Evolutionary conservation across 2,329 filamentous ascomycete species (phyloP).

Genomic region (Claviceps sorghi): DNA sequence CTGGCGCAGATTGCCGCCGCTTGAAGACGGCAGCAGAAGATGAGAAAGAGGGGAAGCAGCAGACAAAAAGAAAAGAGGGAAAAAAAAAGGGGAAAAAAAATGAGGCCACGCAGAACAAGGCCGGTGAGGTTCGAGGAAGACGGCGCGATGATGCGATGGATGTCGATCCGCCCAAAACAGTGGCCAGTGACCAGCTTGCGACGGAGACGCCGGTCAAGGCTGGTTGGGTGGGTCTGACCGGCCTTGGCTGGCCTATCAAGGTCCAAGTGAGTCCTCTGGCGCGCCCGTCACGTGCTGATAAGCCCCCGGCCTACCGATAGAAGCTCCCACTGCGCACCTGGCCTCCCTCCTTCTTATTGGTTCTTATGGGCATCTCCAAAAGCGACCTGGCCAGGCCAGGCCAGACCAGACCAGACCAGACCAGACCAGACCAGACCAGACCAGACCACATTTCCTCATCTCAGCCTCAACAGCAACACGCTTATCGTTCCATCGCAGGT

Average conservation of each 20-base stretch:
- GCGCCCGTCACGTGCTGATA: neutral
- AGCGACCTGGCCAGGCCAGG: conserved; percentile 10
- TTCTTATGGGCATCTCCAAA: conserved; percentile 10
- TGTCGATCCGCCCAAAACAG: too few species aligned
- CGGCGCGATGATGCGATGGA: neutral
- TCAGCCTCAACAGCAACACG: conserved; percentile 7
- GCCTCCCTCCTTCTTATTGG: too few species aligned
- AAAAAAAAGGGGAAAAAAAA: neutral
- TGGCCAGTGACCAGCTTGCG: neutral
- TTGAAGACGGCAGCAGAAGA: neutral
- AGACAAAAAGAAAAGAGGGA: neutral
- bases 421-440: conserved; percentile 1
- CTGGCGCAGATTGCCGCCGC: neutral
- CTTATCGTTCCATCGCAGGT: neutral
- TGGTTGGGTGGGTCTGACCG: too few species aligned
- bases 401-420: conserved; percentile 12
- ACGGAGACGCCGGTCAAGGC: too few species aligned
- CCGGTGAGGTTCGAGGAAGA: neutral
- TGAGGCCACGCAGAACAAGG: neutral
- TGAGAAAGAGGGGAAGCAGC: neutral
- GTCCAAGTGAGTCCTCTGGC: too few species aligned
- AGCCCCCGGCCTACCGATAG: neutral
- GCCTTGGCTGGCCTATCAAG: too few species aligned
- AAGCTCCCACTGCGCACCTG: neutral
- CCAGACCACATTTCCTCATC: conserved; percentile 19